phyloP scores from a whole-genome alignment of 2,329 filamentous ascomycete species.

The Penicillium rolfsii region DNA sequence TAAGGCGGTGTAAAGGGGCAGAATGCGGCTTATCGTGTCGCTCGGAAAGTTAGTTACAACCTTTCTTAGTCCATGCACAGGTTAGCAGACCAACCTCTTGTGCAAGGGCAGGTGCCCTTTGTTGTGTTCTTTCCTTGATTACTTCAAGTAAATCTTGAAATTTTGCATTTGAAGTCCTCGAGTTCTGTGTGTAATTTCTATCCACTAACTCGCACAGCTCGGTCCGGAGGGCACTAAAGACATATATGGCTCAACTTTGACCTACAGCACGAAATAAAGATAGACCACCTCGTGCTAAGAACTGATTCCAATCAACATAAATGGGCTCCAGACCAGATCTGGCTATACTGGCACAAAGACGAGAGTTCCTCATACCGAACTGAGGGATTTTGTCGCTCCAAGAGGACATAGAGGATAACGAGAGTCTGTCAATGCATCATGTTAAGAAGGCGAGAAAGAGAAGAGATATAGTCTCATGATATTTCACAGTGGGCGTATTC shows the following conservation, averaged over 20 bases:
- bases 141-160: too few species aligned
- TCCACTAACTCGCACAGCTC: too few species aligned
- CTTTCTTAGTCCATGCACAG: not conserved
- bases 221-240: too few species aligned
- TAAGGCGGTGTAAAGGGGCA: conserved; percentile 16
- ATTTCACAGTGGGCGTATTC: not conserved
- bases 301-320: not conserved
- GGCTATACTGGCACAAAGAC: not conserved
- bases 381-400: not conserved
- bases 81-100: not conserved
- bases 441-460: not conserved
- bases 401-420: not conserved
- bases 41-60: not conserved
- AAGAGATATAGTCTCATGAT: not conserved
- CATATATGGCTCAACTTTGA: too few species aligned
- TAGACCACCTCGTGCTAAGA: too few species aligned
- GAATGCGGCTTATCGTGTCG: conserved; percentile 17
- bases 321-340: not conserved
- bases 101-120: too few species aligned
- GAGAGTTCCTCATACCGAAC: not conserved
- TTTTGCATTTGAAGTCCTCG: too few species aligned
- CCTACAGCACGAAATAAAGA: too few species aligned
- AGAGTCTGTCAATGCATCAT: not conserved
- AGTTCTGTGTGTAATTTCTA: too few species aligned
- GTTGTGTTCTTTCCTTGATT: too few species aligned